Percentiles rank a stretch among this genome's conserved stretches.
Evolutionary conservation across 305 asterid species (phyloP).

Genomic region (Fraxinus paxiana): DNA sequence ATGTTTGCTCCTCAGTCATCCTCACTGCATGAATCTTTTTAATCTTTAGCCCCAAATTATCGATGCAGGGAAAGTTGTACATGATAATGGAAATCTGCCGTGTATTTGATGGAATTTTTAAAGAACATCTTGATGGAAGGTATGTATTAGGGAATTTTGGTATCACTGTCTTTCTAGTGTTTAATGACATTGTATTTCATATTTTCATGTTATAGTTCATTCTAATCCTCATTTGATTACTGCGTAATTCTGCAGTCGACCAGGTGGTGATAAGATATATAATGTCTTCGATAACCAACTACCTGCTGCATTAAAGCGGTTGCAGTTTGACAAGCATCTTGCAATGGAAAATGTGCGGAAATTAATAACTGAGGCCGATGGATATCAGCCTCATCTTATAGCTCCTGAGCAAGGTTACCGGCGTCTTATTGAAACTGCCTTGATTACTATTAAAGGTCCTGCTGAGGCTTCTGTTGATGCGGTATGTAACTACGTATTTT

Average conservation of each 20-base stretch:
- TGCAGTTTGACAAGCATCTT: slow-evolving; percentile 77
- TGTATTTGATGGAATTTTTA: slow-evolving; percentile 63
- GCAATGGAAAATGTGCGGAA: slow-evolving; percentile 74
- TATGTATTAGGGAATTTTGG: slow-evolving; percentile 26
- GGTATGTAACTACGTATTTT: slow-evolving; percentile 33
- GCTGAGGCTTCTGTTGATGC: slow-evolving; percentile 79
- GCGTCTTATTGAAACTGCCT: slow-evolving; percentile 66
- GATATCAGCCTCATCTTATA: slow-evolving; percentile 79
- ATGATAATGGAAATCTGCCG: slow-evolving; percentile 86
- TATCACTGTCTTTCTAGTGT: slow-evolving; percentile 2
- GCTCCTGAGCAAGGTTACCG: slow-evolving; percentile 85
- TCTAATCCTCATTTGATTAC: neutral
- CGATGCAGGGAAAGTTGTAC: slow-evolving; percentile 63
- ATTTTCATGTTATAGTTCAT: neutral
- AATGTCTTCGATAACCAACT: slow-evolving; percentile 66
- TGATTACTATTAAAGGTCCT: slow-evolving; percentile 66
- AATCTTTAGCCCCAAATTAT: slow-evolving; percentile 8
- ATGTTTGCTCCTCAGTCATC: slow-evolving; percentile 9
- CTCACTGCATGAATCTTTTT: slow-evolving; percentile 7
- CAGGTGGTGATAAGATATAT: slow-evolving; percentile 76
- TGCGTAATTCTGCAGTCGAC: slow-evolving; percentile 47
- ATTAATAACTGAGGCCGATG: slow-evolving; percentile 71
- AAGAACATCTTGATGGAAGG: slow-evolving; percentile 82
- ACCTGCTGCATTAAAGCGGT: slow-evolving; percentile 70
- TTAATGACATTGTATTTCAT: neutral